Percentiles rank a stretch among this genome's conserved stretches.
phyloP scores from a whole-genome alignment of 2,329 filamentous ascomycete genomes.

The Pseudocercospora pini-densiflorae region DNA sequence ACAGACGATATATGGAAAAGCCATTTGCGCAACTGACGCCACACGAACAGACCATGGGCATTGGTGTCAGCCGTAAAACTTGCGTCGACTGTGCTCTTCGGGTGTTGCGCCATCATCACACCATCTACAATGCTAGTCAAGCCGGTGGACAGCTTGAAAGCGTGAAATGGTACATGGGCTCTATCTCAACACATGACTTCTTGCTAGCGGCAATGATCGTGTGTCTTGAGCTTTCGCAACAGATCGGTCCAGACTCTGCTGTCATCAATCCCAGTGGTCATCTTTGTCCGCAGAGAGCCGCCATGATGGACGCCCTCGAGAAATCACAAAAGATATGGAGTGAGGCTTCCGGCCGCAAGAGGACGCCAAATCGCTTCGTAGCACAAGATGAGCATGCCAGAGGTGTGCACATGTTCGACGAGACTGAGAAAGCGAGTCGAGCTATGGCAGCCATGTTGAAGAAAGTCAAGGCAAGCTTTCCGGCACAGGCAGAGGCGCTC shows the following conservation, averaged over 20 bases:
- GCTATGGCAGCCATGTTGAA: constrained; percentile 41
- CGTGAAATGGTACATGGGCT: constrained; percentile 53
- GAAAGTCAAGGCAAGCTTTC: constrained; percentile 35
- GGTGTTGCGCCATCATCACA: constrained; percentile 55
- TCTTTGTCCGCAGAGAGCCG: constrained; percentile 32
- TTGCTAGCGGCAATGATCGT: constrained; percentile 55
- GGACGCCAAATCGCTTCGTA: constrained; percentile 12
- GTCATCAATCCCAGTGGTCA: constrained; percentile 17
- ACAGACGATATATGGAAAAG: constrained; percentile 56
- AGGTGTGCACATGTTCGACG: constrained; percentile 32
- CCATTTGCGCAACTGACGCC: constrained; percentile 34
- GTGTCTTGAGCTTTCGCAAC: constrained; percentile 48
- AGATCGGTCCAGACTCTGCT: constrained; percentile 29
- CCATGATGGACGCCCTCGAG: constrained; percentile 40
- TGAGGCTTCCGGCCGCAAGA: constrained; percentile 23
- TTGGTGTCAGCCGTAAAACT: constrained; percentile 42
- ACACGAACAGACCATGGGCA: constrained; percentile 40
- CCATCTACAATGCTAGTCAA: constrained; percentile 55
- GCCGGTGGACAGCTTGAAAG: constrained; percentile 49
- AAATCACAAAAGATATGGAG: constrained; percentile 40
- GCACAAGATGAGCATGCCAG: constrained; percentile 19
- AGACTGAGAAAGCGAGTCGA: constrained; percentile 38
- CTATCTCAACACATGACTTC: constrained; percentile 53
- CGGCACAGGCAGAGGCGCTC: constrained; percentile 20
- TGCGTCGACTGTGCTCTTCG: constrained; percentile 55